phyloP scores from a whole-genome alignment of 108 stramenopile genomes.

The Phaeodactylum tricornutum region DNA sequence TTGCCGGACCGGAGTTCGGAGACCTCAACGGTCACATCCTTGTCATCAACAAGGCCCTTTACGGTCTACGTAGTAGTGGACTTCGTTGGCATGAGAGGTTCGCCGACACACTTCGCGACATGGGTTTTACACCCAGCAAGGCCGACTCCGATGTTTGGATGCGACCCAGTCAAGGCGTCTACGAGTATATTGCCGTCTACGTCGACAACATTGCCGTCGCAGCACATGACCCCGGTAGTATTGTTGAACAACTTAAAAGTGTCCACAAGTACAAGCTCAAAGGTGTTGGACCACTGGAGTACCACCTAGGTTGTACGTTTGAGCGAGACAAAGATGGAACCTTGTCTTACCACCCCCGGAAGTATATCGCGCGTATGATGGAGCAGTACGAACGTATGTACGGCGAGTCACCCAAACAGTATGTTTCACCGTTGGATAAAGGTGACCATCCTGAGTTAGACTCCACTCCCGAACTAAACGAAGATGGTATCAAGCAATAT shows the following conservation, averaged over 20 bases:
- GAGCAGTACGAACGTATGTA: constrained; percentile 13
- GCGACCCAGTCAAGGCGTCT: neutral
- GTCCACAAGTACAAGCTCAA: constrained; percentile 5
- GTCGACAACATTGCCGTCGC: constrained; percentile 1
- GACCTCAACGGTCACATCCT: constrained; percentile 5
- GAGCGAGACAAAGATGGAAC: constrained; percentile 3
- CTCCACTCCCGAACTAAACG: neutral
- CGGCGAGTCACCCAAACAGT: constrained; percentile 12
- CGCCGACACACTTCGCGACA: constrained; percentile 10
- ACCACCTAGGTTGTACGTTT: constrained; percentile 5
- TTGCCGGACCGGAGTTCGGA: constrained; percentile 15
- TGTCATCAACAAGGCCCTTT: constrained; percentile 8
- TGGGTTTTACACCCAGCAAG: constrained; percentile 21
- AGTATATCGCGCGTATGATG: constrained; percentile 2
- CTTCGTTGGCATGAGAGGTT: neutral
- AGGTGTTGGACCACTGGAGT: neutral
- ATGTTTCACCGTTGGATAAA: constrained; percentile 8
- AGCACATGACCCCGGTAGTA: constrained; percentile 7
- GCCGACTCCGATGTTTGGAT: constrained; percentile 29
- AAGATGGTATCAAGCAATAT: constrained; percentile 4
- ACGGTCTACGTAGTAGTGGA: constrained; percentile 8
- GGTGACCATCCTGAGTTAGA: constrained; percentile 21
- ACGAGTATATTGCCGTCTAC: constrained; percentile 8
- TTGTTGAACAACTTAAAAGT: constrained; percentile 1
- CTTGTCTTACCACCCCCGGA: neutral